phyloP scores from a whole-genome alignment of 2,329 filamentous ascomycete species.

The Epichloe uncinata region DNA sequence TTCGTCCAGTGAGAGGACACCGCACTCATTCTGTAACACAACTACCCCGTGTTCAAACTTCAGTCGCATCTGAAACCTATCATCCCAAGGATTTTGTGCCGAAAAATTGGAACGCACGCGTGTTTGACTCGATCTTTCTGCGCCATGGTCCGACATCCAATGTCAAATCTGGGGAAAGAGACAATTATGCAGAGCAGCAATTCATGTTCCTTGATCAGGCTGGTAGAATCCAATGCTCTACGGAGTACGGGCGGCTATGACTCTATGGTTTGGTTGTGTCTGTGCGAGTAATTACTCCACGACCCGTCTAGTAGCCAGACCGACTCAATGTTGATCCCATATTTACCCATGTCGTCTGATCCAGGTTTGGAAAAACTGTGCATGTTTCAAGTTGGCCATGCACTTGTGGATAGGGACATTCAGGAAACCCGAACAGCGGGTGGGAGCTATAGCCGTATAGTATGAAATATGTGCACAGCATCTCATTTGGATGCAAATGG shows the following conservation, averaged over 20 bases:
- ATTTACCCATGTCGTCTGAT: not conserved
- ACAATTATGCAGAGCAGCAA: not conserved
- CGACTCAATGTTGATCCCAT: not conserved
- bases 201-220: not conserved
- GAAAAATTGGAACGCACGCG: too few species aligned
- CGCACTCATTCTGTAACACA: slow-evolving; percentile 1
- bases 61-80: slow-evolving; percentile 1
- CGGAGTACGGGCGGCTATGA: too few species aligned
- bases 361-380: not conserved
- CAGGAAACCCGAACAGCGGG: not conserved
- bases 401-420: not conserved
- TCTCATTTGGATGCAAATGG: too few species aligned
- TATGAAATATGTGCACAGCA: too few species aligned
- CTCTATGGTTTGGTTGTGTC: not conserved
- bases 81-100: not conserved
- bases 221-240: not conserved
- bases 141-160: not conserved
- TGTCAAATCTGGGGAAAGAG: not conserved
- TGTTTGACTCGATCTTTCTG: not conserved
- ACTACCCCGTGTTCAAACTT: not conserved
- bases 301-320: not conserved
- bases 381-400: not conserved
- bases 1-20: not conserved
- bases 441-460: too few species aligned
- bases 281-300: not conserved